A percentile compares a stretch with the other conserved stretches of the same genome.
Evolutionary conservation across 1,284 basidiomycete genomes (phyloP).

Genomic region (Fomitiporia mediterranea): DNA sequence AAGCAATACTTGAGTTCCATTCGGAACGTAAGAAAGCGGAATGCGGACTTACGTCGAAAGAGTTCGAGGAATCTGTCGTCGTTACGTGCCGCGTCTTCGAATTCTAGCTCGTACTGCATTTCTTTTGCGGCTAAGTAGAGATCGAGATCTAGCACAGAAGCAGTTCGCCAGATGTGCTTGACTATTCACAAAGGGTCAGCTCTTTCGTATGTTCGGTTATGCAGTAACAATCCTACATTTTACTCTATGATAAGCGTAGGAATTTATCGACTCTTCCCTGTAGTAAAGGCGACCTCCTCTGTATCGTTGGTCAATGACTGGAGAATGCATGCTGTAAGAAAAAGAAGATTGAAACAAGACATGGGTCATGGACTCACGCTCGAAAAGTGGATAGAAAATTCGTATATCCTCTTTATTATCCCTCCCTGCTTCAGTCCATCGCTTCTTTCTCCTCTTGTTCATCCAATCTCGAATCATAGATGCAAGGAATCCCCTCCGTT

Average conservation of each 20-base stretch:
- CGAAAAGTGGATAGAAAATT: not conserved
- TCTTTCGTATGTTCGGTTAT: not conserved
- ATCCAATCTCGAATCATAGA: not conserved
- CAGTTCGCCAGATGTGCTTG: not conserved
- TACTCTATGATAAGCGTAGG: slow-evolving; percentile 1
- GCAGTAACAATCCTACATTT: not conserved
- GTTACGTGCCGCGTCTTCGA: not conserved
- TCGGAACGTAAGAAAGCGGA: too few relatives aligned
- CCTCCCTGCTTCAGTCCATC: slow-evolving; percentile 1
- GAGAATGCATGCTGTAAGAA: not conserved
- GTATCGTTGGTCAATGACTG: not conserved
- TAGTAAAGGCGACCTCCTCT: not conserved
- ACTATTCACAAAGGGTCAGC: not conserved
- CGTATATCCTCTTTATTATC: not conserved
- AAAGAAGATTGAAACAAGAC: not conserved
- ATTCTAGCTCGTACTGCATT: slow-evolving; percentile 2
- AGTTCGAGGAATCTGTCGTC: not conserved
- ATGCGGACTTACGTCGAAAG: not conserved
- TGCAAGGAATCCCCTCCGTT: not conserved
- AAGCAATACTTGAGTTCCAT: too few relatives aligned
- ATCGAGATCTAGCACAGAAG: not conserved
- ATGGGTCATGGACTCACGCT: not conserved
- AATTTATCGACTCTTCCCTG: not conserved
- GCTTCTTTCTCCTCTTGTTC: not conserved
- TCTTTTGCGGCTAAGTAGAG: not conserved